phyloP scores from a whole-genome alignment of 129 eudicot species.

The Helianthus tuberosus region DNA sequence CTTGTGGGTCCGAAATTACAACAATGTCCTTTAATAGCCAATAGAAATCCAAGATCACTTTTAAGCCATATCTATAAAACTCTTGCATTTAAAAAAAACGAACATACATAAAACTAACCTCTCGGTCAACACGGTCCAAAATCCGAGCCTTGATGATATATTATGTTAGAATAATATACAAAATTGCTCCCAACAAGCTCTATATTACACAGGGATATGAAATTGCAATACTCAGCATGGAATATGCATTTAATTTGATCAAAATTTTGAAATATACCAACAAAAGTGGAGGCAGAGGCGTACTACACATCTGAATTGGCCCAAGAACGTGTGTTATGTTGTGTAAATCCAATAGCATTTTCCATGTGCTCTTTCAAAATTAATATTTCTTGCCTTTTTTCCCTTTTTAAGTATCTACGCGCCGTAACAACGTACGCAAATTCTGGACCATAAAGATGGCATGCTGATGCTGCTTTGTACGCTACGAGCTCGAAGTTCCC shows the following conservation, averaged over 20 bases:
- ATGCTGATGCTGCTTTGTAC: slow-evolving; percentile 35
- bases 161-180: background rate
- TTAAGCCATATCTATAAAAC: background rate
- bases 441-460: slow-evolving; percentile 39
- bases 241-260: background rate
- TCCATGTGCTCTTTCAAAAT: slow-evolving; percentile 35
- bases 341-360: slow-evolving; percentile 22
- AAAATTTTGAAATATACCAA: slow-evolving; percentile 15
- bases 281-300: background rate
- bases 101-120: slow-evolving; percentile 37
- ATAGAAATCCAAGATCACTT: too few relatives aligned
- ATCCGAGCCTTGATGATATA: slow-evolving; percentile 57
- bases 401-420: slow-evolving; percentile 17
- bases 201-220: background rate
- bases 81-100: background rate
- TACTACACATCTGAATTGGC: background rate
- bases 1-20: slow-evolving; percentile 28
- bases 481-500: slow-evolving; percentile 37
- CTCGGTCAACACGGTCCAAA: slow-evolving; percentile 63
- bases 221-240: background rate
- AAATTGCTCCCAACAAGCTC: background rate
- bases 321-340: slow-evolving; percentile 3
- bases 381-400: slow-evolving; percentile 1
- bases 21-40: background rate
- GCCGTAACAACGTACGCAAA: slow-evolving; percentile 28